These are phyloP conservation scores for Penicillium sp. DNA, from an alignment of 2,329 filamentous ascomycete genomes.

Conservation along the genomic window DNA sequence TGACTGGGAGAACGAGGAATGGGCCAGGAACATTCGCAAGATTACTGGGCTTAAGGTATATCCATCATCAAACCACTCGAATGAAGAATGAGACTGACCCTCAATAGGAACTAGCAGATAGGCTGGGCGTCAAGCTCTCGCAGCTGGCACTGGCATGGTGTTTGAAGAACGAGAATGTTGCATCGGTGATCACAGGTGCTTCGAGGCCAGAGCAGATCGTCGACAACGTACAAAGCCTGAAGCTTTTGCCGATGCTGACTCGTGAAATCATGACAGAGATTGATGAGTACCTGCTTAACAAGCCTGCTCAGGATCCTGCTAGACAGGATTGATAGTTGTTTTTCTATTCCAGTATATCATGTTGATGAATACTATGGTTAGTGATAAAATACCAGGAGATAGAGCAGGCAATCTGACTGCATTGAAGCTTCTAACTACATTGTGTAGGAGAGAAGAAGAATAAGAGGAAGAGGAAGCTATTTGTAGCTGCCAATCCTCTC, in stretches of 20 bases:
- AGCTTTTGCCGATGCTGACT: constrained; percentile 29
- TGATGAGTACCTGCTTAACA: not conserved
- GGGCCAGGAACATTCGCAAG: not conserved
- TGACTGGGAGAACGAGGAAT: not conserved
- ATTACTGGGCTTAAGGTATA: not conserved
- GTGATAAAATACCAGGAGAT: too few relatives aligned
- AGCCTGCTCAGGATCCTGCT: not conserved
- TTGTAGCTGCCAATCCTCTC: too few relatives aligned
- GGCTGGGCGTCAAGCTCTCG: constrained; percentile 20
- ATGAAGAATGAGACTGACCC: not conserved
- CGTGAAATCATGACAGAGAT: constrained; percentile 48
- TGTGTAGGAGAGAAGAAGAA: too few relatives aligned
- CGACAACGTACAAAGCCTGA: constrained; percentile 47
- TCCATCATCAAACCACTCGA: not conserved
- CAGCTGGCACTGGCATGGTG: constrained; percentile 61
- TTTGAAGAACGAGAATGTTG: constrained; percentile 59
- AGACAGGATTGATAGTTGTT: not conserved
- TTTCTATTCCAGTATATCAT: not conserved
- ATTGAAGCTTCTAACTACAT: too few relatives aligned
- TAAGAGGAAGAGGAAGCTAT: too few relatives aligned
- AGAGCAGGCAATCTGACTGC: too few relatives aligned
- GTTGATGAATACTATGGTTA: not conserved
- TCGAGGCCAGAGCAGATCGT: constrained; percentile 46
- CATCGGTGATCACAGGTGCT: constrained; percentile 45
- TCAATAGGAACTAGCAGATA: not conserved